Evolutionary conservation across 78 protist species (phyloP), one percentile per base, ranked within the genome.

Genomic region (Dictyostelium citrinum): DNA sequence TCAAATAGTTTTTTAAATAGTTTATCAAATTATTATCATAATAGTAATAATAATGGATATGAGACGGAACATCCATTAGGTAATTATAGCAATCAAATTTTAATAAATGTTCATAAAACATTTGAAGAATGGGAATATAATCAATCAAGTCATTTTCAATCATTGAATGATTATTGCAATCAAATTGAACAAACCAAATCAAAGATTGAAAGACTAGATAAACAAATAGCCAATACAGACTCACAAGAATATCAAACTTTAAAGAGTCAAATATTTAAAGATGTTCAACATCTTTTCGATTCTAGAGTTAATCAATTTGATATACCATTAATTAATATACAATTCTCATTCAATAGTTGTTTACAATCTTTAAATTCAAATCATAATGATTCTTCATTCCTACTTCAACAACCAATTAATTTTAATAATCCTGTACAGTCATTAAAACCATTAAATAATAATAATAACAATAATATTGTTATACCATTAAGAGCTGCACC

Each of bases 241-340:
- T 39, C 81, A 39, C 16, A 17, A 6, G 81, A 74, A 22, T 39
- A 17, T 22, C 9, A 37, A 39, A n/a, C 27, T 14, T 39, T 74
- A 74, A 74, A 74, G 9, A 39, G 41, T 77, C 45, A 77, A 17
- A 29, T 77, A 10, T 45, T 45, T 46, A 20, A 77, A 27, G 72
- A 55, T 33, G 74, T 80, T 12, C 41, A 31, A 24, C 29, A 27
- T 6, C 60, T 31, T 1, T 49, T 80, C 16, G 24, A 46, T 20
- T 27, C 61, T 10, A 80, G 49, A 22, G 72, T 39, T 16, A 10
- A 16, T 22, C 45, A 80, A 31, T 80, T 80, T 22, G 72, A 55
- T 33, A 55, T 80, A 24, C 84, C 84, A 16, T 27, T 80, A 33
- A 46, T 55, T 35, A 80, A 80, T 35, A 80, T 80, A 31, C 84